Conservation (phyloP, 768 basidiomycete genomes). For the Grammothele lineata region DNA sequence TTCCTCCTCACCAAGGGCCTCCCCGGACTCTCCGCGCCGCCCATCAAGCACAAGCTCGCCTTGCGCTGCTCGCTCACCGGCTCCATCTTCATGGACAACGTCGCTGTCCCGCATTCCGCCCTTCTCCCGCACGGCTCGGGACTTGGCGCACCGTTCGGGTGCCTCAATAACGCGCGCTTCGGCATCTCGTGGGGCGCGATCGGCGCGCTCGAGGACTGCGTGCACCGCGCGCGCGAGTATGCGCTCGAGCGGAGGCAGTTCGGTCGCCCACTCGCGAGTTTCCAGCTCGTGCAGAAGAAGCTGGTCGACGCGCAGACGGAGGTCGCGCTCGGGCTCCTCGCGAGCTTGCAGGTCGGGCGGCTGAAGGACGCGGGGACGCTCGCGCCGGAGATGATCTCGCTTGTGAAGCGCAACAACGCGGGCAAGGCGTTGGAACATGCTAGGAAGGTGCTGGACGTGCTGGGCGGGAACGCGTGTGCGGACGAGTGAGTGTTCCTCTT, state of each 20-base stretch:
- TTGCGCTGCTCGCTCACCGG: conserved; percentile 82
- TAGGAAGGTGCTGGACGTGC: conserved; percentile 77
- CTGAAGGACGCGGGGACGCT: conserved; percentile 74
- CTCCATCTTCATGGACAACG: conserved; percentile 90
- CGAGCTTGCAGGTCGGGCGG: conserved; percentile 71
- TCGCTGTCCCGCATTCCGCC: conserved; percentile 67
- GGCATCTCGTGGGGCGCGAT: conserved; percentile 96
- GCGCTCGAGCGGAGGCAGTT: conserved; percentile 91
- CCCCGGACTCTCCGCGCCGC: conserved; percentile 77
- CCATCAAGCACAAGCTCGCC: conserved; percentile 92
- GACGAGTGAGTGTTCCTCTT: conserved; percentile 69
- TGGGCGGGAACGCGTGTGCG: conserved; percentile 90
- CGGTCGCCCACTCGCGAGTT: conserved; percentile 81
- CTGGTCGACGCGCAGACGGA: conserved; percentile 91
- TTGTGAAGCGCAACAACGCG: conserved; percentile 95
- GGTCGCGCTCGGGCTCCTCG: conserved; percentile 70
- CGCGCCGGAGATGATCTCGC: conserved; percentile 90
- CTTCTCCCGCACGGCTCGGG: conserved; percentile 77
- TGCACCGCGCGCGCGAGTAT: conserved; percentile 72
- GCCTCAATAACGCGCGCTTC: conserved; percentile 85
- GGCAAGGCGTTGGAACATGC: conserved; percentile 87
- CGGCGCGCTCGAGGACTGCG: conserved; percentile 92
- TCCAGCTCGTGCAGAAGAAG: conserved; percentile 98
- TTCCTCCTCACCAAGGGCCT: conserved; percentile 88
- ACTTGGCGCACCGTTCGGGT: conserved; percentile 83